These are phyloP conservation scores for Cylindrodendrum hubeiense DNA, from an alignment of 2,329 filamentous ascomycete species.

Conservation along the genomic window DNA sequence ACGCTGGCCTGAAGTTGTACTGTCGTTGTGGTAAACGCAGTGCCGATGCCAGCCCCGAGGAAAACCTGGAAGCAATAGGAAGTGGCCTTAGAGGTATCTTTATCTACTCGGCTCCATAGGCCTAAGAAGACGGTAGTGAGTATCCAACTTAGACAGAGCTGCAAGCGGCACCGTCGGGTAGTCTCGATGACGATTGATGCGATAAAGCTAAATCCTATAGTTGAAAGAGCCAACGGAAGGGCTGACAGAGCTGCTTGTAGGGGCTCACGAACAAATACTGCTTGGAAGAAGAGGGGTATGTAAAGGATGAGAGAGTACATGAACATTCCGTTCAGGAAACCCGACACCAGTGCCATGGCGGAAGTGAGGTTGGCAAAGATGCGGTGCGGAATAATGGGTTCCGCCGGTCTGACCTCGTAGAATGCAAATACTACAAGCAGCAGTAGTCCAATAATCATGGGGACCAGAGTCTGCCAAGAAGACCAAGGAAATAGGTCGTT, in stretches of 20 bases:
- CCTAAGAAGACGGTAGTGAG: slow-evolving; percentile 5
- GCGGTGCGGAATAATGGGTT: slow-evolving; percentile 48
- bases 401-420: slow-evolving; percentile 45
- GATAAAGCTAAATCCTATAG: slow-evolving; percentile 8
- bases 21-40: slow-evolving; percentile 31
- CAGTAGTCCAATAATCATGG: slow-evolving; percentile 45
- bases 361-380: slow-evolving; percentile 46
- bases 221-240: slow-evolving; percentile 2
- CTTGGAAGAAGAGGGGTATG: slow-evolving; percentile 50
- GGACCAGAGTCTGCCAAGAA: slow-evolving; percentile 49
- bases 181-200: slow-evolving; percentile 3
- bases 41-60: slow-evolving; percentile 44
- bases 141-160: slow-evolving; percentile 7
- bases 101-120: not conserved
- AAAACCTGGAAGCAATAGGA: slow-evolving; percentile 35
- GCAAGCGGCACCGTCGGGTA: slow-evolving; percentile 5
- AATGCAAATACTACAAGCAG: slow-evolving; percentile 44
- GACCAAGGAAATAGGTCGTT: slow-evolving; percentile 49
- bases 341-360: slow-evolving; percentile 37
- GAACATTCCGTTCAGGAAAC: slow-evolving; percentile 48
- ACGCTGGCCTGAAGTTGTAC: slow-evolving; percentile 52
- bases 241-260: slow-evolving; percentile 2
- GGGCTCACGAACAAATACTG: slow-evolving; percentile 34
- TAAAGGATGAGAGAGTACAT: slow-evolving; percentile 47
- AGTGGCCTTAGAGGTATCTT: slow-evolving; percentile 19